Conservation (phyloP, 2,329 filamentous ascomycete species). For the Nemania sp. region DNA sequence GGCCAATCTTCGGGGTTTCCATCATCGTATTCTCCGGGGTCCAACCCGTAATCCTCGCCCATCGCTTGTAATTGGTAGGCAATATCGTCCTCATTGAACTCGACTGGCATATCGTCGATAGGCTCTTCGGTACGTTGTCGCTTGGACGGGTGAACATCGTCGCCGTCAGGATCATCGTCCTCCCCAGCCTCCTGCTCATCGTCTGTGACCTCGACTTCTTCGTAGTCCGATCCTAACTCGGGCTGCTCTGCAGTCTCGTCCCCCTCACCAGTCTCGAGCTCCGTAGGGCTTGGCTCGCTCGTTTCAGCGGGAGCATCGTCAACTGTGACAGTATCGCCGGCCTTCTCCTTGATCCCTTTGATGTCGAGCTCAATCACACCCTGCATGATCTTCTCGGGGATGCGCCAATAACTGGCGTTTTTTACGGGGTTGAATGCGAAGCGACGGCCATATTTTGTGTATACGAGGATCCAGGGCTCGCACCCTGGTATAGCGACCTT, state of each 20-base stretch:
- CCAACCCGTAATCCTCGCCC: slow-evolving; percentile 81
- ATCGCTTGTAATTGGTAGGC: slow-evolving; percentile 88
- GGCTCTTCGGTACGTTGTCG: slow-evolving; percentile 51
- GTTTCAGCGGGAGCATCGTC: not conserved
- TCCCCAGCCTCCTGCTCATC: slow-evolving; percentile 19
- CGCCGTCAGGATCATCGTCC: slow-evolving; percentile 48
- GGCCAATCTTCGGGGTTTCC: slow-evolving; percentile 64
- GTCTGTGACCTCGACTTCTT: slow-evolving; percentile 72
- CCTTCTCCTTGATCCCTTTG: slow-evolving; percentile 66
- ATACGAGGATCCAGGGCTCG: slow-evolving; percentile 89
- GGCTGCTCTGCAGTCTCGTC: slow-evolving; percentile 48
- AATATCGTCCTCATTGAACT: slow-evolving; percentile 94
- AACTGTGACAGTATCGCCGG: slow-evolving; percentile 31
- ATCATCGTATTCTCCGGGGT: slow-evolving; percentile 75
- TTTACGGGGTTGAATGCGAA: slow-evolving; percentile 90
- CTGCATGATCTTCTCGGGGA: slow-evolving; percentile 82
- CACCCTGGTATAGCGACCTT: slow-evolving; percentile 78
- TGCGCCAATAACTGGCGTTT: slow-evolving; percentile 91
- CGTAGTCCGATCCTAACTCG: slow-evolving; percentile 72
- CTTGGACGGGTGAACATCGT: slow-evolving; percentile 52
- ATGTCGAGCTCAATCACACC: slow-evolving; percentile 75
- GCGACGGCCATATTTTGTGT: slow-evolving; percentile 83
- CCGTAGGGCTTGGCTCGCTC: slow-evolving; percentile 20
- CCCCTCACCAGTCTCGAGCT: slow-evolving; percentile 32
- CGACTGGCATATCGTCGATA: slow-evolving; percentile 57